Evolutionary conservation across 2,329 filamentous ascomycete species (phyloP), one percentile per base, ranked within the genome.

Genomic region (Trichoderma sp.): DNA sequence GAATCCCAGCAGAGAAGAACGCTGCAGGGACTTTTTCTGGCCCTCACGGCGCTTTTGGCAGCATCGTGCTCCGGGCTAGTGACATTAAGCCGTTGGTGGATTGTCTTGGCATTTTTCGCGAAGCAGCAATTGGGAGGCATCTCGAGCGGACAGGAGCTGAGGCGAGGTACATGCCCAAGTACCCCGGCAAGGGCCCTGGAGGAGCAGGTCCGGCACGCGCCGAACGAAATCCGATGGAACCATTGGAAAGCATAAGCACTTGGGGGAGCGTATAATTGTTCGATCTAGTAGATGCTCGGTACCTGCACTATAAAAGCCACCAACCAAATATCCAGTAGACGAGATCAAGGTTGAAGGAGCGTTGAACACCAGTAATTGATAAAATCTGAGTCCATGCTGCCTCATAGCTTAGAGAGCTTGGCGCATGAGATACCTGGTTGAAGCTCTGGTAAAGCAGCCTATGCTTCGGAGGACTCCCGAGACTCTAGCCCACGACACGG

Each of bases 31-130:
- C 63, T 66, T 32, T 56, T 58, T 66, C 51, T 34, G 11, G 16
- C 49, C 39, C 64, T 58, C 39, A 21, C 26, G 63, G 63, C 52
- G 63, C 37, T 49, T 49, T 59, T 66, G 54, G 63, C 63, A 66
- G 63, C 63, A 64, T 64, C 51, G 60, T 37, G 34, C 63, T 46
- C 52, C 63, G 51, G 46, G 24, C 63, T 66, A 56, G 63, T 66
- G 34, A 43, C 52, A 43, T 58, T 58, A 58, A 58, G 55, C 55
- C 55, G 55, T 58, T 58, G 55, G 55, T 58, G 64, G 54, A 58
- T 55, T 55, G 60, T 64, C 60, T 64, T 64, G 60, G 60, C 60
- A 64, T 64, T 54, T 64, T 39, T 34, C 28, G 46, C 49, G 43
- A 24, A 26, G 39, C 39, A 43, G 16, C 56, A 43, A 24, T n/a